These are phyloP conservation scores for Podospora pseudocomata DNA, from an alignment of 495 filamentous ascomycete species.

Conservation along the genomic window DNA sequence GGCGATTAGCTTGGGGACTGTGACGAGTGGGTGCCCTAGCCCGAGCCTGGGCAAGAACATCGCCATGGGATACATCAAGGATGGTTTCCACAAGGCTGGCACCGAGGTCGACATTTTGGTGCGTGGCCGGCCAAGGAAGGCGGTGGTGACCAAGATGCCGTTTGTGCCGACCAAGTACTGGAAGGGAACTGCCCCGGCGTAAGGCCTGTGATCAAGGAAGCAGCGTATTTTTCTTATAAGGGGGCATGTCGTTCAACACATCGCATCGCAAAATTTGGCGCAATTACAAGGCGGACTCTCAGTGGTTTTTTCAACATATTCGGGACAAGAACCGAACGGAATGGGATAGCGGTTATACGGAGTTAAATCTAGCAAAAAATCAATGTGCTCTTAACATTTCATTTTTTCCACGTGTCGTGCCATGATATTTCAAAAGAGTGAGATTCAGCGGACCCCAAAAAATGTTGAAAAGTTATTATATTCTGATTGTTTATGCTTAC, in stretches of 20 bases:
- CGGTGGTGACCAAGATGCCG: slow-evolving; percentile 85
- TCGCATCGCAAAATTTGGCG: slow-evolving; percentile 12
- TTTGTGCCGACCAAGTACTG: slow-evolving; percentile 83
- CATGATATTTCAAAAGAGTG: too few relatives aligned
- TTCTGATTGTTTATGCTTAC: slow-evolving; percentile 2
- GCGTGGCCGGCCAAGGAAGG: slow-evolving; percentile 75
- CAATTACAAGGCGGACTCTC: background rate
- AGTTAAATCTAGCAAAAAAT: slow-evolving; percentile 1
- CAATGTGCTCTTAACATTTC: background rate
- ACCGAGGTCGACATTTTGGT: slow-evolving; percentile 80
- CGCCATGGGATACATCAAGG: slow-evolving; percentile 90
- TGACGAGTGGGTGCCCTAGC: slow-evolving; percentile 88
- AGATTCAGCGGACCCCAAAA: background rate
- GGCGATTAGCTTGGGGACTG: slow-evolving; percentile 52
- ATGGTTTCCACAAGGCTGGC: slow-evolving; percentile 78
- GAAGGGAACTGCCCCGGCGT: slow-evolving; percentile 32
- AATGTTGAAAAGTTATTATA: slow-evolving; percentile 19
- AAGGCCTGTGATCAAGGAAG: background rate
- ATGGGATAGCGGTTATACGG: background rate
- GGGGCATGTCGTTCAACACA: slow-evolving; percentile 20
- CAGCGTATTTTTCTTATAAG: background rate
- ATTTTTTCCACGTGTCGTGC: background rate
- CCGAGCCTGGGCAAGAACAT: slow-evolving; percentile 84
- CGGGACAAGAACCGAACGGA: background rate
- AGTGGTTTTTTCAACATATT: slow-evolving; percentile 7